Conservation (phyloP, 1,139 yeast species). For the Magnusiomyces suaveolens region DNA sequence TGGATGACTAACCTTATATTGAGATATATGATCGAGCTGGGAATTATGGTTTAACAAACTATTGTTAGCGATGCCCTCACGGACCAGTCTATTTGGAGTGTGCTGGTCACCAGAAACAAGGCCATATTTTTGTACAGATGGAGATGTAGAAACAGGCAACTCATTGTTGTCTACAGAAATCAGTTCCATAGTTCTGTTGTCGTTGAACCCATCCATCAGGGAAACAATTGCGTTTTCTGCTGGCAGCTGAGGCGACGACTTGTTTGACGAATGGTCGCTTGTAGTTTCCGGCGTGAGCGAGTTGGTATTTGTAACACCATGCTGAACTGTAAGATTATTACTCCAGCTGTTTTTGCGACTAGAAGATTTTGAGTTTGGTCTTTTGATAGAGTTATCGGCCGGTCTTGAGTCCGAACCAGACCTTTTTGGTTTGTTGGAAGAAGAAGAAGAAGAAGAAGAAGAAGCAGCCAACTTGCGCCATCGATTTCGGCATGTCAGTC, state of each 20-base stretch:
- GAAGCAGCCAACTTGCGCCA: constrained; percentile 76
- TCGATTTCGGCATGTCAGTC: constrained; percentile 81
- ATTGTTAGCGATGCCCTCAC: too few relatives aligned
- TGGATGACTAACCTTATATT: too few relatives aligned
- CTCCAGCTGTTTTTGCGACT: background rate
- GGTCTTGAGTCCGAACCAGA: too few relatives aligned
- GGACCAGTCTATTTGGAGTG: too few relatives aligned
- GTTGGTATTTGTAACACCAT: background rate
- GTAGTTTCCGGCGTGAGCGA: background rate
- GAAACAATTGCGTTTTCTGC: background rate
- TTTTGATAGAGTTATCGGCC: background rate
- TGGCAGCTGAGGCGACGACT: background rate
- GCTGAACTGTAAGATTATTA: constrained; percentile 3
- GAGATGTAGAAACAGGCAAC: too few relatives aligned
- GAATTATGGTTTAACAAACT: background rate
- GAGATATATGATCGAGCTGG: background rate
- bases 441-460: too few relatives aligned
- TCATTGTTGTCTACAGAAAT: too few relatives aligned
- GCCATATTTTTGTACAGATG: too few relatives aligned
- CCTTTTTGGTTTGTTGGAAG: too few relatives aligned
- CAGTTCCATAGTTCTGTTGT: too few relatives aligned
- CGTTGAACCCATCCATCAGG: too few relatives aligned
- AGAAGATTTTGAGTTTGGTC: background rate
- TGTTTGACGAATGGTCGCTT: background rate
- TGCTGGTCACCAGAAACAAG: too few relatives aligned